Evolutionary conservation across 2,329 filamentous ascomycete genomes (phyloP).

Genomic region (Botrytis cinerea): DNA sequence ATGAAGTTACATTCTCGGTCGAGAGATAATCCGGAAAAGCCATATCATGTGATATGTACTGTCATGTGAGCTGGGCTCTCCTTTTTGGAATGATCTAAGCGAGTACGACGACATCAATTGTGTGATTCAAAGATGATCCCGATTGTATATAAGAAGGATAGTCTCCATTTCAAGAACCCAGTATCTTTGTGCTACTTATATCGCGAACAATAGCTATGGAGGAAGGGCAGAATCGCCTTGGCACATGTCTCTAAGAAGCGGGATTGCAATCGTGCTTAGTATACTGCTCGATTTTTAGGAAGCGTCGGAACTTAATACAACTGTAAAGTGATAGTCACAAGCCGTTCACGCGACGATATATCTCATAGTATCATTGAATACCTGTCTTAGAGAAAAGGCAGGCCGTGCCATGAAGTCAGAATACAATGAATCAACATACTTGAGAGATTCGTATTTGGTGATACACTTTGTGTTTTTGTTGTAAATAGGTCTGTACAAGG

Average conservation of each 20-base stretch:
- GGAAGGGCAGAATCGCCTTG: not conserved
- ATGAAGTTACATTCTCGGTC: conserved; percentile 8
- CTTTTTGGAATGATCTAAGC: conserved; percentile 4
- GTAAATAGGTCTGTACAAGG: not conserved
- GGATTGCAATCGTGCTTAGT: not conserved
- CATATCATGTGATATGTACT: not conserved
- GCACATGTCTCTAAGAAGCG: not conserved
- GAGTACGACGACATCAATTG: not conserved
- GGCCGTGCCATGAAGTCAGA: not conserved
- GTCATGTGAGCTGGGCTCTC: not conserved
- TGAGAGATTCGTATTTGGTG: not conserved
- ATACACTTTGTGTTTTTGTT: not conserved
- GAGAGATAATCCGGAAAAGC: conserved; percentile 1
- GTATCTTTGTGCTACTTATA: not conserved
- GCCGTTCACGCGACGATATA: not conserved
- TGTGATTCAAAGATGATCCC: not conserved
- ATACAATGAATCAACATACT: not conserved
- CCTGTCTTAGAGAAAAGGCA: not conserved
- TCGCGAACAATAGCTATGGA: not conserved
- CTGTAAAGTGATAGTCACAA: not conserved
- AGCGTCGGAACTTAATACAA: not conserved
- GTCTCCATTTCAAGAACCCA: not conserved
- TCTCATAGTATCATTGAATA: not conserved
- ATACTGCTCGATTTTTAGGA: not conserved
- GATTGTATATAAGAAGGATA: not conserved